Evolutionary conservation across 2,329 filamentous ascomycete genomes (phyloP).

Genomic region (Diaporthe amygdali): DNA sequence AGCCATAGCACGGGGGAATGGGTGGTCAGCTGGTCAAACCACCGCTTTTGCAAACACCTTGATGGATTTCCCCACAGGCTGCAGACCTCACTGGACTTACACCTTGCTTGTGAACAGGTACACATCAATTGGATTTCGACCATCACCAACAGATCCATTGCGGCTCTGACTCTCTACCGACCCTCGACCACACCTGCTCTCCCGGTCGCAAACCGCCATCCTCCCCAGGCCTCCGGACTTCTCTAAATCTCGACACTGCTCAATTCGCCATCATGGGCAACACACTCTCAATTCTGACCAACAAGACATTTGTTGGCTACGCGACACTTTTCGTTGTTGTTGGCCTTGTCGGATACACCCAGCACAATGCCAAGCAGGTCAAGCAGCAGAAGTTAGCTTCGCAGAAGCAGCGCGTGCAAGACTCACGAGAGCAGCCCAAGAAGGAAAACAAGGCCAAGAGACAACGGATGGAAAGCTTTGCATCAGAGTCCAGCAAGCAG

Average conservation of each 20-base stretch:
- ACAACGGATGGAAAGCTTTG: constrained; percentile 49
- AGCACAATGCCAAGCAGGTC: constrained; percentile 29
- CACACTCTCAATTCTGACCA: constrained; percentile 36
- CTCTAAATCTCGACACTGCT: background rate
- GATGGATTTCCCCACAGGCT: constrained; percentile 1
- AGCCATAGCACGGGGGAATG: background rate
- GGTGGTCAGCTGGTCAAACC: background rate
- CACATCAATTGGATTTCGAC: background rate
- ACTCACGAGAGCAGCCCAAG: constrained; percentile 39
- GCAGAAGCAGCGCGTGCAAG: constrained; percentile 33
- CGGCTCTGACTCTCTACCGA: background rate
- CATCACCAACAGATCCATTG: background rate
- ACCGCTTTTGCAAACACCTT: background rate
- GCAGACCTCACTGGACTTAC: background rate
- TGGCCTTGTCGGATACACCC: constrained; percentile 30
- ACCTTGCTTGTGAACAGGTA: background rate
- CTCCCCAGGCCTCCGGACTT: background rate
- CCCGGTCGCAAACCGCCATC: background rate
- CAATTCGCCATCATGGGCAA: constrained; percentile 37
- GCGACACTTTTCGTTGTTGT: constrained; percentile 33
- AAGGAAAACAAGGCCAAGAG: constrained; percentile 44
- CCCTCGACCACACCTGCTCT: background rate
- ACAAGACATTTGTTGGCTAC: constrained; percentile 36
- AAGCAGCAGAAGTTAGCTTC: constrained; percentile 30
- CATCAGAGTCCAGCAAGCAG: constrained; percentile 32